Conservation (phyloP, 2,329 filamentous ascomycete genomes). For the Pseudopyricularia javanii region DNA sequence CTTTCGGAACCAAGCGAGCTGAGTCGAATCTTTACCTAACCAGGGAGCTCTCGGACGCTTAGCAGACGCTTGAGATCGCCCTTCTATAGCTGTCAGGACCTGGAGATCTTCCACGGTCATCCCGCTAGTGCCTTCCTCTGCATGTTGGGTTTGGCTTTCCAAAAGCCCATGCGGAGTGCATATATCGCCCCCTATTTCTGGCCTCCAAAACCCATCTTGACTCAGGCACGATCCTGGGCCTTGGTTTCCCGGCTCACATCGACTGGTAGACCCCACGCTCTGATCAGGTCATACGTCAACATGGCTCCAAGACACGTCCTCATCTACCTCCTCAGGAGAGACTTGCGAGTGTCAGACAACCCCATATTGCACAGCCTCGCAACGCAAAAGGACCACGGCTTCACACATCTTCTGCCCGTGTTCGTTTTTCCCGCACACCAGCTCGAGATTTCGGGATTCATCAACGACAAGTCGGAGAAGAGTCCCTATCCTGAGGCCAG, state of each 20-base stretch:
- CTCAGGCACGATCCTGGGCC: background rate
- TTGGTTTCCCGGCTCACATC: background rate
- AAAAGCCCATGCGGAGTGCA: no score
- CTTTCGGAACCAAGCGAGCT: background rate
- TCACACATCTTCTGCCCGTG: constrained; percentile 59
- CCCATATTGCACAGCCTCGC: constrained; percentile 52
- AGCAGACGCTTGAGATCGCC: background rate
- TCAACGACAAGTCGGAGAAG: constrained; percentile 31
- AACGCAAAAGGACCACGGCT: constrained; percentile 35
- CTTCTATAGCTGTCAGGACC: no score
- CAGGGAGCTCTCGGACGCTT: background rate
- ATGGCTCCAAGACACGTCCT: constrained; percentile 32
- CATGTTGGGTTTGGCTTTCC: no score
- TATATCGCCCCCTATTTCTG: no score
- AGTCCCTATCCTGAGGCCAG: constrained; percentile 59
- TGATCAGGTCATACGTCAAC: background rate
- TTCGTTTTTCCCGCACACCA: constrained; percentile 60
- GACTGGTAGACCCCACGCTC: background rate
- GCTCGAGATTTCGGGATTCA: constrained; percentile 62
- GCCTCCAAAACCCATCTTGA: background rate
- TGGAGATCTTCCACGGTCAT: no score
- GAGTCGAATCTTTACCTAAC: background rate
- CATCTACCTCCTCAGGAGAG: constrained; percentile 60
- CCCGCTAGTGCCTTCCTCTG: no score
- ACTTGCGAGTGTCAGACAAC: constrained; percentile 64